Evolutionary conservation across 2,329 filamentous ascomycete genomes (phyloP).

Genomic region (Scortechinia acanthostroma): DNA sequence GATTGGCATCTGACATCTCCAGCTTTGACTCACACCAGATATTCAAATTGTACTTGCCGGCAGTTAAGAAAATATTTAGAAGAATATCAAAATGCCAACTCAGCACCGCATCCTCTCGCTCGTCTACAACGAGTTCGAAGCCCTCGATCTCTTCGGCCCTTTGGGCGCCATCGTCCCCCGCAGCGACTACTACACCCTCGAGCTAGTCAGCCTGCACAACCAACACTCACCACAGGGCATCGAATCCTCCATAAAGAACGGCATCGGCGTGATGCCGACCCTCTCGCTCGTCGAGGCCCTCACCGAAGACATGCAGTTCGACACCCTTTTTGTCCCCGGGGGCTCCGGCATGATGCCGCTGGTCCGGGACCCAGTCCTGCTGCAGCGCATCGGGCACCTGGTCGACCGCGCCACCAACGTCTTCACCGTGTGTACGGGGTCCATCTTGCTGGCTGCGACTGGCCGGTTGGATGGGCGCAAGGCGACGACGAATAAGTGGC

Average conservation of each 20-base stretch:
- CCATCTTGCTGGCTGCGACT: not conserved
- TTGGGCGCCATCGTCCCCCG: slow-evolving; percentile 4
- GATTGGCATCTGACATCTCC: too few relatives aligned
- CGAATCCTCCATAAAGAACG: slow-evolving; percentile 4
- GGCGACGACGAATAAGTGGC: not conserved
- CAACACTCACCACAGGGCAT: not conserved
- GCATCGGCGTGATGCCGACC: slow-evolving; percentile 2
- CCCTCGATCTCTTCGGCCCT: slow-evolving; percentile 5
- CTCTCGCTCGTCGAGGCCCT: slow-evolving; percentile 1
- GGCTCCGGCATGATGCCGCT: not conserved
- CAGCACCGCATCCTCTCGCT: slow-evolving; percentile 4
- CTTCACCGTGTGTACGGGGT: not conserved
- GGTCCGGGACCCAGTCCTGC: not conserved
- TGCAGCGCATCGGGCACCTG: not conserved
- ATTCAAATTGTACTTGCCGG: too few relatives aligned
- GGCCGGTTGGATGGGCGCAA: not conserved
- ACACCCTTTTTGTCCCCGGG: not conserved
- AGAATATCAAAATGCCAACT: slow-evolving; percentile 3
- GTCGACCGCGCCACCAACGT: not conserved
- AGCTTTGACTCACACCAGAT: too few relatives aligned
- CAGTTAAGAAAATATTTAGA: too few relatives aligned
- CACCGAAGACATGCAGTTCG: not conserved
- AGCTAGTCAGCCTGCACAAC: slow-evolving; percentile 3
- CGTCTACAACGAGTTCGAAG: slow-evolving; percentile 4
- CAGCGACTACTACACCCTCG: slow-evolving; percentile 4